phyloP scores from a whole-genome alignment of 2,329 filamentous ascomycete genomes.

The Trichophyton equinum region DNA sequence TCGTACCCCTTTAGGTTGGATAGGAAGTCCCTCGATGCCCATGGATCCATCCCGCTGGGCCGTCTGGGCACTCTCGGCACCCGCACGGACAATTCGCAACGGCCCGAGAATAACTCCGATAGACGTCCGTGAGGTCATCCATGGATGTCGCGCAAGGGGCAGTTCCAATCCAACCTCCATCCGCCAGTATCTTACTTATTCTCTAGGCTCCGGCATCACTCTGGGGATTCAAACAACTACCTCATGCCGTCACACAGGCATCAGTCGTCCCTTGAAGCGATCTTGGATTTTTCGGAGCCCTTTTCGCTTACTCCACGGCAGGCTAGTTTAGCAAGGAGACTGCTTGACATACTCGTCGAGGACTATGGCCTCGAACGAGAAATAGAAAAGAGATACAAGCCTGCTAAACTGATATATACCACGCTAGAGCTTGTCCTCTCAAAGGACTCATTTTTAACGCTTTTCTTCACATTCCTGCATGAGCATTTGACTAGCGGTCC shows the following conservation, averaged over 20 bases:
- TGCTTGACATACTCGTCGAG: constrained; percentile 13
- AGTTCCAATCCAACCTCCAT: no score
- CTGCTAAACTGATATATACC: constrained; percentile 14
- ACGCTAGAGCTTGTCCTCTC: constrained; percentile 14
- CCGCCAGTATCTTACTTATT: not conserved
- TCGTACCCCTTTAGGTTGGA: no score
- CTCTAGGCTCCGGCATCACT: not conserved
- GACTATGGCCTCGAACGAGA: constrained; percentile 15
- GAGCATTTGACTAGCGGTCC: constrained; percentile 5
- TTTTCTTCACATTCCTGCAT: constrained; percentile 9
- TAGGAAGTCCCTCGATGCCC: no score
- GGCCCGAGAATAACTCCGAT: not conserved
- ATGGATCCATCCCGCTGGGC: no score
- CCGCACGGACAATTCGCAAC: no score
- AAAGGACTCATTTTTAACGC: constrained; percentile 10
- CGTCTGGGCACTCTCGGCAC: no score
- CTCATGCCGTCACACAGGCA: not conserved
- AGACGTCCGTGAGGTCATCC: not conserved
- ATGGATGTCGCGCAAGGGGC: no score
- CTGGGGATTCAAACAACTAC: not conserved
- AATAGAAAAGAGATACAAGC: constrained; percentile 14
- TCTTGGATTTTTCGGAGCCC: constrained; percentile 7
- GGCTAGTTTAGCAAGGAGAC: constrained; percentile 10
- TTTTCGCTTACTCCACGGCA: constrained; percentile 9
- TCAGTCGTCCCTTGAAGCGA: constrained; percentile 8